Percentiles rank a stretch among this genome's conserved stretches.
Conservation (phyloP, 2,329 filamentous ascomycete genomes). For the Colletotrichum sp. region DNA sequence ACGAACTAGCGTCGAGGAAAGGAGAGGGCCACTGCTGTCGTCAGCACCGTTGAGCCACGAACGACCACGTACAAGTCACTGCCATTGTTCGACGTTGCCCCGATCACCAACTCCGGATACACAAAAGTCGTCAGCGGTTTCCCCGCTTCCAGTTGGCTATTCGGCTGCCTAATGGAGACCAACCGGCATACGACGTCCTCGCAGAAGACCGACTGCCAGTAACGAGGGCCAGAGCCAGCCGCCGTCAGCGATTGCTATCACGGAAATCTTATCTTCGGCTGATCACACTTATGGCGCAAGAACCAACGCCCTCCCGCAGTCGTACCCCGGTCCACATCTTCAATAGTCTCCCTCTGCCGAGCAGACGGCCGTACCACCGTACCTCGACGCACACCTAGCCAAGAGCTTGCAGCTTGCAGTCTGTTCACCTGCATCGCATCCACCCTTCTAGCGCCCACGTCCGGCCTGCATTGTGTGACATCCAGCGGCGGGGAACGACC, state of each 20-base stretch:
- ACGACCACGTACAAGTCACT: neutral
- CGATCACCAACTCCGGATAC: neutral
- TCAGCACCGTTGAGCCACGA: neutral
- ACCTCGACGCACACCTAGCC: neutral
- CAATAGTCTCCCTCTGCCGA: conserved; percentile 14
- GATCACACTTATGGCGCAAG: conserved; percentile 7
- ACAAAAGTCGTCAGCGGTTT: neutral
- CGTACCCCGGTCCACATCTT: neutral
- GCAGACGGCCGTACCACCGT: neutral
- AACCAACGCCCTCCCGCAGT: conserved; percentile 26
- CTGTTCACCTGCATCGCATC: conserved; percentile 18
- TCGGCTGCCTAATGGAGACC: neutral
- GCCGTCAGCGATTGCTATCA: neutral
- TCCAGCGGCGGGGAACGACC: conserved; percentile 43
- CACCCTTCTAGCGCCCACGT: conserved; percentile 31
- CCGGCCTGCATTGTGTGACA: conserved; percentile 31
- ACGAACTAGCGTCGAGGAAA: neutral
- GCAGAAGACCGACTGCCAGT: neutral
- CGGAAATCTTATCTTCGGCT: neutral
- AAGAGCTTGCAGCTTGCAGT: conserved; percentile 18
- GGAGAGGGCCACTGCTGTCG: neutral
- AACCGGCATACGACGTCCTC: neutral
- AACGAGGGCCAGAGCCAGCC: neutral
- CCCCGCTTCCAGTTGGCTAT: neutral
- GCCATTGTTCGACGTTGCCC: neutral